Percentiles rank a stretch among this genome's conserved stretches.
Conservation (phyloP, 2,329 filamentous ascomycete species). For the Lachnellula arida region DNA sequence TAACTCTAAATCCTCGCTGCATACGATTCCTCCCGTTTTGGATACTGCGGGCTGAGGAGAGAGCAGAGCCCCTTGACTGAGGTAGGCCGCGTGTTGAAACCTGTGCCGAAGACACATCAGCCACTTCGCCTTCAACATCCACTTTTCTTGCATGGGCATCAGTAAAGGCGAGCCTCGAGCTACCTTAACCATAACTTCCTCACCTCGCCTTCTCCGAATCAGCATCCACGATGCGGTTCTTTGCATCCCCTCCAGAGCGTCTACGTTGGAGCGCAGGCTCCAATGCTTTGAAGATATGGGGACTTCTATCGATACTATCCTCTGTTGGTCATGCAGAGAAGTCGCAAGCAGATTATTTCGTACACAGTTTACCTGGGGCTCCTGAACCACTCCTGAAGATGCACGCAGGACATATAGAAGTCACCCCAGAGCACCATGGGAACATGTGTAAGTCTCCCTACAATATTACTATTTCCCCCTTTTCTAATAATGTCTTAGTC, state of each 20-base stretch:
- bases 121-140: background rate
- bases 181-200: background rate
- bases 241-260: constrained; percentile 11
- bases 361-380: constrained; percentile 77
- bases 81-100: background rate
- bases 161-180: constrained; percentile 8
- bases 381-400: constrained; percentile 83
- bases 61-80: background rate
- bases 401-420: constrained; percentile 96
- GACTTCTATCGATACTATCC: constrained; percentile 40
- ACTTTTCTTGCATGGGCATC: constrained; percentile 6
- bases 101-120: background rate
- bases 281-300: constrained; percentile 23
- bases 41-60: background rate
- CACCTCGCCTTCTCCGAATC: constrained; percentile 12
- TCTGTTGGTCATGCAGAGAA: constrained; percentile 43
- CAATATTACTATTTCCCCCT: background rate
- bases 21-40: background rate
- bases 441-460: constrained; percentile 42
- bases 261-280: constrained; percentile 9
- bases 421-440: constrained; percentile 78
- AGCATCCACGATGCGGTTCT: constrained; percentile 28
- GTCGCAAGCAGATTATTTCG: constrained; percentile 81
- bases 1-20: background rate
- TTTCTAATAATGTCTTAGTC: constrained; percentile 53